A percentile compares a stretch with the other conserved stretches of the same genome.
Evolutionary conservation across 2,329 filamentous ascomycete species (phyloP).

Genomic region (Sporothrix pallida): DNA sequence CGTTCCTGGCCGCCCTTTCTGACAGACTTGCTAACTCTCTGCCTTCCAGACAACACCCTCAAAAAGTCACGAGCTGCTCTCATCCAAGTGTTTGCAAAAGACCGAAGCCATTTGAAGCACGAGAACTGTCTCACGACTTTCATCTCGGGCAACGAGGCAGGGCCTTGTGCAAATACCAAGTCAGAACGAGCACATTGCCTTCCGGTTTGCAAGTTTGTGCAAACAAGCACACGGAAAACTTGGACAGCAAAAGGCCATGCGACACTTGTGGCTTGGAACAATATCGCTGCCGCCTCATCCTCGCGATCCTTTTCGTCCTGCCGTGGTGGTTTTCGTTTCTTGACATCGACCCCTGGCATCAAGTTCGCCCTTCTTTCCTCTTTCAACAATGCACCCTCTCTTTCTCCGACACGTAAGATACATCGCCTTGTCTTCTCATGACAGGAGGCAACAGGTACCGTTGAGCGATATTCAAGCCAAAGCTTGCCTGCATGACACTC

Average conservation of each 20-base stretch:
- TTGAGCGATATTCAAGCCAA: conserved; percentile 17
- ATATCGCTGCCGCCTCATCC: not conserved
- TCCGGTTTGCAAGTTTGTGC: no score
- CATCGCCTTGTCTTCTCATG: not conserved
- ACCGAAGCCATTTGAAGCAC: not conserved
- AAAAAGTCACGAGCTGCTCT: not conserved
- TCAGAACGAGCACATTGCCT: not conserved
- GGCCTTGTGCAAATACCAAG: not conserved
- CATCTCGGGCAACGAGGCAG: not conserved
- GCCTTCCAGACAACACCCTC: no score
- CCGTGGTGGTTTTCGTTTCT: no score
- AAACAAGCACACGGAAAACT: not conserved
- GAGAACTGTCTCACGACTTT: not conserved
- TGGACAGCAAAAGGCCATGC: not conserved
- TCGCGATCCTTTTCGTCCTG: not conserved
- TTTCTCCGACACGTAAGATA: not conserved
- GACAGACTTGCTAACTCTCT: not conserved
- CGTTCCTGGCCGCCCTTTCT: not conserved
- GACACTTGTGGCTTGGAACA: not conserved
- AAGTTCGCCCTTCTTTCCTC: not conserved
- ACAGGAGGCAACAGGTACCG: not conserved
- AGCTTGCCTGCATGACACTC: not conserved
- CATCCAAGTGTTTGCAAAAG: not conserved
- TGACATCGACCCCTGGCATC: not conserved
- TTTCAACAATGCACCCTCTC: not conserved